These are phyloP conservation scores for Aegle marmelos DNA, from an alignment of 345 rosid species.

Conservation along the genomic window DNA sequence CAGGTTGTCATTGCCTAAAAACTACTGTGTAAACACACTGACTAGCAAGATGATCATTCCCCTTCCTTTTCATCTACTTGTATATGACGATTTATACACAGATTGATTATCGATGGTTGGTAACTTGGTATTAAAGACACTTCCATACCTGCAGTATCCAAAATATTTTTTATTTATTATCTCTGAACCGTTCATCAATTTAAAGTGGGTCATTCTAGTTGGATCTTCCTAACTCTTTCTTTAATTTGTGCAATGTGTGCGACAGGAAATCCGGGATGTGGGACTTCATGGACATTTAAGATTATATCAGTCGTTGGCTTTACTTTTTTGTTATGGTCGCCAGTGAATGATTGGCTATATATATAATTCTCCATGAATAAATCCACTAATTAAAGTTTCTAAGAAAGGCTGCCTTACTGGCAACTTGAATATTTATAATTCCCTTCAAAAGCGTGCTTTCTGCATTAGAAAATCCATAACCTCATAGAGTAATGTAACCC, in stretches of 20 bases:
- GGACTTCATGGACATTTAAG: constrained; percentile 19
- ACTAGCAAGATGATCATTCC: constrained; percentile 8
- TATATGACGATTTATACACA: neutral
- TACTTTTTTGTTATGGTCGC: neutral
- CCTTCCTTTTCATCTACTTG: constrained; percentile 1
- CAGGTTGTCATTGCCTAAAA: constrained; percentile 20
- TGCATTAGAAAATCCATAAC: neutral
- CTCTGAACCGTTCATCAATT: constrained; percentile 11
- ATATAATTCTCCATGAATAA: neutral
- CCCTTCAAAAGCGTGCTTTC: neutral
- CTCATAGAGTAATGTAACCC: neutral
- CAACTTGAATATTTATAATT: neutral
- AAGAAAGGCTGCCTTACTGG: neutral
- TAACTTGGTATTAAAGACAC: constrained; percentile 3
- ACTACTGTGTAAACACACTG: constrained; percentile 15
- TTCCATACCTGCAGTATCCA: constrained; percentile 1
- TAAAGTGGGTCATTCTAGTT: constrained; percentile 11
- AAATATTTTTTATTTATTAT: constrained; percentile 9
- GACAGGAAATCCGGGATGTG: constrained; percentile 13
- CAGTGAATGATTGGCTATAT: constrained; percentile 1
- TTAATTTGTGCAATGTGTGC: constrained; percentile 3
- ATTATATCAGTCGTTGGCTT: constrained; percentile 3
- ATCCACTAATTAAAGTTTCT: neutral
- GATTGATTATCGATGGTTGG: neutral
- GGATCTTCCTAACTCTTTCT: constrained; percentile 3